A percentile compares a stretch with the other conserved stretches of the same genome.
Conservation (phyloP, 23 red algal species). For the Rhodosorus marinus region DNA sequence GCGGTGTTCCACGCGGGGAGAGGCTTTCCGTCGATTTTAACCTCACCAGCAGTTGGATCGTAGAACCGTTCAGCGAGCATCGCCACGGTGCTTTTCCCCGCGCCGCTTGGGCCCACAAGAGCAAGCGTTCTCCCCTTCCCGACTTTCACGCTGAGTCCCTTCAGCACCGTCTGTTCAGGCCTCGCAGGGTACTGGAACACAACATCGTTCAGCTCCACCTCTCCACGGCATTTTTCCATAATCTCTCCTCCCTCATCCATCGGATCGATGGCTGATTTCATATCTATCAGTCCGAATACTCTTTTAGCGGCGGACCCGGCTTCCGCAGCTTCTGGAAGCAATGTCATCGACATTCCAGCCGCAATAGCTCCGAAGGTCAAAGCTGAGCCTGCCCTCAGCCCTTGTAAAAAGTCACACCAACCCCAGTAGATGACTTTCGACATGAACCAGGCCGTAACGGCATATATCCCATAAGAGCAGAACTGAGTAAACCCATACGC, state of each 20-base stretch:
- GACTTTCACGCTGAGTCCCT: background rate
- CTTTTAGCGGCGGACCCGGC: background rate
- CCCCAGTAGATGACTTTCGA: constrained; percentile 18
- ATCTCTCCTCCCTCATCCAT: background rate
- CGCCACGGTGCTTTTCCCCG: constrained; percentile 73
- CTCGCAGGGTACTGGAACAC: background rate
- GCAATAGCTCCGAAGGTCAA: constrained; percentile 52
- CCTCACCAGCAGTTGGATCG: constrained; percentile 29
- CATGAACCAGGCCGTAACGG: constrained; percentile 46
- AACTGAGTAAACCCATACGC: constrained; percentile 43
- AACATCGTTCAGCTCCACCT: background rate
- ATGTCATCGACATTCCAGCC: no score
- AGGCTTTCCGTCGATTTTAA: constrained; percentile 24
- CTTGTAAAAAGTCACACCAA: constrained; percentile 15
- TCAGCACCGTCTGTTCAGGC: background rate
- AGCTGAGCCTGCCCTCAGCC: constrained; percentile 27
- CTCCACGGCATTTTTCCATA: background rate
- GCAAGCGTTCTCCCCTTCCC: constrained; percentile 9
- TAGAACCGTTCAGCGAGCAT: constrained; percentile 62
- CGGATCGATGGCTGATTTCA: background rate
- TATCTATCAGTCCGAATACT: background rate
- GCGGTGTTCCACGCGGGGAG: constrained; percentile 8
- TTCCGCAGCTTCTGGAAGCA: no score
- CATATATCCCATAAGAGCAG: constrained; percentile 35
- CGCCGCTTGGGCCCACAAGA: constrained; percentile 57